Conservation (phyloP, 768 basidiomycete genomes). For the Phaffia australis region DNA sequence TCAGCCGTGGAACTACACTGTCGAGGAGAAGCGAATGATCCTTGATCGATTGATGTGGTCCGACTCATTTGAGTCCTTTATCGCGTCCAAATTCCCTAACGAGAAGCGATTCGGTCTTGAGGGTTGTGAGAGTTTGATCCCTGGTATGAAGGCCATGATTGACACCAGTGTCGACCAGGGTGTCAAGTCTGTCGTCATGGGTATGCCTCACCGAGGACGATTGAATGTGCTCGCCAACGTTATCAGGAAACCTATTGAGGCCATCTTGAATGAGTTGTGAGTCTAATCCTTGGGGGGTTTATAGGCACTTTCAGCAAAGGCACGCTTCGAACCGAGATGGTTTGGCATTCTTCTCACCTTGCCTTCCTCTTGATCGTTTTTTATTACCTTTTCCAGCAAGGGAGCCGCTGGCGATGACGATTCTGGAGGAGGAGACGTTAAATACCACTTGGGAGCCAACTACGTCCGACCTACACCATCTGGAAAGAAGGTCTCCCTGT, state of each 20-base stretch:
- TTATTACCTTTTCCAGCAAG: conserved; percentile 34
- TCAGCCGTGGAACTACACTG: conserved; percentile 91
- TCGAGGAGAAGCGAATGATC: conserved; percentile 98
- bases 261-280: conserved; percentile 61
- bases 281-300: neutral
- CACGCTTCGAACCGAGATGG: neutral
- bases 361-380: neutral
- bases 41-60: conserved; percentile 99
- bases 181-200: conserved; percentile 89
- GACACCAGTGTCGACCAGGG: conserved; percentile 95
- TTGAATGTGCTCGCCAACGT: conserved; percentile 97
- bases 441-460: conserved; percentile 96
- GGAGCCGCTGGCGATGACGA: conserved; percentile 58
- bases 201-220: conserved; percentile 98
- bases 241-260: conserved; percentile 95
- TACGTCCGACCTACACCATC: conserved; percentile 96
- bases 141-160: conserved; percentile 99
- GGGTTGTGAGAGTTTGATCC: conserved; percentile 92
- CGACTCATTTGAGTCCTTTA: conserved; percentile 98
- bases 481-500: conserved; percentile 93
- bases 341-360: neutral
- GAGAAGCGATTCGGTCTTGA: conserved; percentile 99
- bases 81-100: conserved; percentile 95
- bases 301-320: neutral
- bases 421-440: conserved; percentile 90